Conservation (phyloP, 371 early-diverging fungal species). For the Lichtheimia corymbifera region DNA sequence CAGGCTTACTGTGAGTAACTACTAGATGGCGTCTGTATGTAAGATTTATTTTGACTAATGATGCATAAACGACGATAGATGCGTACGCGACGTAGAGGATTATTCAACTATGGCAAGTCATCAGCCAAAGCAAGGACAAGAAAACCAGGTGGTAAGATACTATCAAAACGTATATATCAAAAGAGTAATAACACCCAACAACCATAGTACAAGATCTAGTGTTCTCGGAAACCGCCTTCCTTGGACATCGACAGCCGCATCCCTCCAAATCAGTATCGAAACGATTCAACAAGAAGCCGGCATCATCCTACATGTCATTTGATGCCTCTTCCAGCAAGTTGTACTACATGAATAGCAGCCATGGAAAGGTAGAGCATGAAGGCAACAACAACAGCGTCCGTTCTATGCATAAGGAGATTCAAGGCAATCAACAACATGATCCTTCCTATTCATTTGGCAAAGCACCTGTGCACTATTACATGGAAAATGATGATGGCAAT, state of each 20-base stretch:
- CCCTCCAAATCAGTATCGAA: neutral
- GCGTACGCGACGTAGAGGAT: constrained; percentile 13
- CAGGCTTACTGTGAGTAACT: constrained; percentile 30
- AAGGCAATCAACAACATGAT: no score
- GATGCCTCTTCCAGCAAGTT: neutral
- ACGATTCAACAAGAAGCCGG: neutral
- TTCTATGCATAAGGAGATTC: neutral
- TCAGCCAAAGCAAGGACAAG: constrained; percentile 26
- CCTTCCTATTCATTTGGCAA: no score
- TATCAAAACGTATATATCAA: neutral
- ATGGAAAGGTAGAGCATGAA: neutral
- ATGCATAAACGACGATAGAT: neutral
- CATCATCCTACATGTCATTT: neutral
- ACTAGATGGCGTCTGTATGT: no score
- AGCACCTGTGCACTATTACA: no score
- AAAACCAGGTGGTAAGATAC: constrained; percentile 3
- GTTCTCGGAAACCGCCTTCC: constrained; percentile 25
- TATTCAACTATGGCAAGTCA: constrained; percentile 41
- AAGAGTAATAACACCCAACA: no score
- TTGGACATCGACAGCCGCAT: neutral
- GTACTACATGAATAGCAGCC: neutral
- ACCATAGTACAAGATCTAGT: constrained; percentile 13
- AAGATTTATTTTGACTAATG: neutral
- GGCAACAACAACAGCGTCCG: neutral
- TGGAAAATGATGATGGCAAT: no score